phyloP scores from a whole-genome alignment of 2,329 filamentous ascomycete species.

The Aspergillus arachidicola region DNA sequence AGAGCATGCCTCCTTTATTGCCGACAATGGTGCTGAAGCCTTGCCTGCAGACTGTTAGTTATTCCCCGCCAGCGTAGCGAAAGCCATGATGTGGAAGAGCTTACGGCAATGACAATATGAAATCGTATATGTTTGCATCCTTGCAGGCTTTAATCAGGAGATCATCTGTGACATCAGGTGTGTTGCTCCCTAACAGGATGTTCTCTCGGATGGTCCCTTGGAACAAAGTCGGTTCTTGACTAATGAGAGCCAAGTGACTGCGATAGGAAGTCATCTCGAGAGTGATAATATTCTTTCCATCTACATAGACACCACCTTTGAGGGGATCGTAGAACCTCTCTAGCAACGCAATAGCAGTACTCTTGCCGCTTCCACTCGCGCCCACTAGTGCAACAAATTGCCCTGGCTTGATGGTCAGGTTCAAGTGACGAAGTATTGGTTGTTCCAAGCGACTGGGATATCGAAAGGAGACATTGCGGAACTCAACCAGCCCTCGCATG shows the following conservation, averaged over 20 bases:
- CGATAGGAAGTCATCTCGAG: slow-evolving; percentile 32
- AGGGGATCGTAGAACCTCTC: slow-evolving; percentile 69
- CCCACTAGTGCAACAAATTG: slow-evolving; percentile 66
- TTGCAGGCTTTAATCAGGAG: slow-evolving; percentile 21
- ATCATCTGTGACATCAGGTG: slow-evolving; percentile 49
- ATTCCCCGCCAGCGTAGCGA: background rate
- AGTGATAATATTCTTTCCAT: slow-evolving; percentile 38
- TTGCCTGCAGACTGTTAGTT: background rate
- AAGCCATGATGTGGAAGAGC: background rate
- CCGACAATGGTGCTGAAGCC: slow-evolving; percentile 83
- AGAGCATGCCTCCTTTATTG: slow-evolving; percentile 78
- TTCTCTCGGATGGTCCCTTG: slow-evolving; percentile 80
- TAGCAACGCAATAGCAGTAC: slow-evolving; percentile 70
- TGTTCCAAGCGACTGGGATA: slow-evolving; percentile 26
- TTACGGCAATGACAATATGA: slow-evolving; percentile 72
- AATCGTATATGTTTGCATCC: slow-evolving; percentile 69
- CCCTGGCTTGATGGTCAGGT: slow-evolving; percentile 43
- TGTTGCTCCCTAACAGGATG: slow-evolving; percentile 60
- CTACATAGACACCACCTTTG: slow-evolving; percentile 38
- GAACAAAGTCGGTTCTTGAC: slow-evolving; percentile 78
- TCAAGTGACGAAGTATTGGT: slow-evolving; percentile 21
- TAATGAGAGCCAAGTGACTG: slow-evolving; percentile 20
- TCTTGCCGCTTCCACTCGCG: slow-evolving; percentile 72
- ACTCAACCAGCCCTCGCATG: slow-evolving; percentile 43
- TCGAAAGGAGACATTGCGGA: slow-evolving; percentile 46